A percentile compares a stretch with the other conserved stretches of the same genome.
phyloP scores from a whole-genome alignment of 1,139 yeast genomes.

The Magnusiomyces starmeri region DNA sequence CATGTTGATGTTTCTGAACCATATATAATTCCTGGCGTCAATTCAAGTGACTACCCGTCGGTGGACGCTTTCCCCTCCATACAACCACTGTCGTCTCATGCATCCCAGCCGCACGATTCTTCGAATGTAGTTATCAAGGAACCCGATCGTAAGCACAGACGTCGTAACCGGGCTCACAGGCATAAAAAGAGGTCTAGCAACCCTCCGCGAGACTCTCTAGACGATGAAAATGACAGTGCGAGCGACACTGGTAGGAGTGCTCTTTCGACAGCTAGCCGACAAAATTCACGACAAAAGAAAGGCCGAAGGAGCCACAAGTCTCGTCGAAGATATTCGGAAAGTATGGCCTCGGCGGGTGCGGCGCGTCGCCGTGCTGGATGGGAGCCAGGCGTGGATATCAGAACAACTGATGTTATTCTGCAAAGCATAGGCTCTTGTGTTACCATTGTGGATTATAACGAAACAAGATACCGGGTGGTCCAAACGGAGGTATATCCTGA shows the following conservation, averaged over 20 bases:
- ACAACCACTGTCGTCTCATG: too few species aligned
- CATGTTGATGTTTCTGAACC: too few species aligned
- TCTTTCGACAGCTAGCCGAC: not conserved
- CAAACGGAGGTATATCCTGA: constrained; percentile 28
- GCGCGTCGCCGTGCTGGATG: constrained; percentile 37
- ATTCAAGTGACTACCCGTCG: not conserved
- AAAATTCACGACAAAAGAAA: not conserved
- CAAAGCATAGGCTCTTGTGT: constrained; percentile 43
- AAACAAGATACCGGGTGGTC: constrained; percentile 37
- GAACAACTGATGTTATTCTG: constrained; percentile 43
- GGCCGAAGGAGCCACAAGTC: constrained; percentile 8
- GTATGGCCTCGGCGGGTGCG: constrained; percentile 18
- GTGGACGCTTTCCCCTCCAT: not conserved
- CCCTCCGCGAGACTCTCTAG: not conserved
- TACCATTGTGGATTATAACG: constrained; percentile 43
- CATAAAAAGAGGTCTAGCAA: not conserved
- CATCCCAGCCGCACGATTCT: too few species aligned
- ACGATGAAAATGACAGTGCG: not conserved
- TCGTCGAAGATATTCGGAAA: constrained; percentile 19
- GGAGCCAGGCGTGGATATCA: constrained; percentile 51
- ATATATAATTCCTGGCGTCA: not conserved
- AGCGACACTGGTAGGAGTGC: not conserved
- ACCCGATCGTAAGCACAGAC: not conserved
- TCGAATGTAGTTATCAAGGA: constrained; percentile 5
- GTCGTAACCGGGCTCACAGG: not conserved